These are phyloP conservation scores for Nakazawaea ishiwadae DNA, from an alignment of 805 yeast species.

Conservation along the genomic window DNA sequence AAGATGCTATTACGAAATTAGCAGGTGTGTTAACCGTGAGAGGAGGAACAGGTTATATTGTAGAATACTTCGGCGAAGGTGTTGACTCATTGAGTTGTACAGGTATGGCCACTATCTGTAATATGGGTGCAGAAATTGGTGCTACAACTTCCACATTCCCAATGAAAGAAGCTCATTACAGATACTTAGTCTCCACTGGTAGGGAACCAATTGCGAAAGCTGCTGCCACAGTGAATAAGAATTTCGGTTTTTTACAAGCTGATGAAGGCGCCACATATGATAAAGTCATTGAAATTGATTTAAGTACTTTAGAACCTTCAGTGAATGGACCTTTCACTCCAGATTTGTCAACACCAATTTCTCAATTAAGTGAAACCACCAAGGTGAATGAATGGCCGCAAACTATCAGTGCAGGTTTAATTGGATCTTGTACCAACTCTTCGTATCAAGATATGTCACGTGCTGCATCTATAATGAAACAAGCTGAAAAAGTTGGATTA, in stretches of 20 bases:
- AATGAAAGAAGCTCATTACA: conserved; percentile 83
- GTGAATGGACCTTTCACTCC: conserved; percentile 99
- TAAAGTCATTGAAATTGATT: conserved; percentile 85
- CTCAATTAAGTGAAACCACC: conserved; percentile 81
- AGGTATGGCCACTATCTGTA: conserved; percentile 99
- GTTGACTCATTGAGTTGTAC: conserved; percentile 89
- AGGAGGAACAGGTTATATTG: conserved; percentile 97
- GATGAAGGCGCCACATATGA: conserved; percentile 94
- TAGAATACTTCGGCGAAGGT: conserved; percentile 96
- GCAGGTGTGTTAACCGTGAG: conserved; percentile 94
- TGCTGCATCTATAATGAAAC: conserved; percentile 86
- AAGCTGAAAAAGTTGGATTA: conserved; percentile 88
- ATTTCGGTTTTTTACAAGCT: conserved; percentile 68
- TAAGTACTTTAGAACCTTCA: conserved; percentile 88
- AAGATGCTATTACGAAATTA: conserved; percentile 87
- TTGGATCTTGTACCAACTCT: conserved; percentile 98
- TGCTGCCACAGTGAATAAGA: conserved; percentile 61
- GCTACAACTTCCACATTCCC: conserved; percentile 98
- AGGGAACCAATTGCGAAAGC: conserved; percentile 82
- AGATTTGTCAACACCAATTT: conserved; percentile 93
- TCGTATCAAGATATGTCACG: conserved; percentile 98
- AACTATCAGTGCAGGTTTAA: conserved; percentile 89
- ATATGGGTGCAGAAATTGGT: conserved; percentile 99
- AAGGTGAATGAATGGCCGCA: conserved; percentile 87
- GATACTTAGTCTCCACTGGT: conserved; percentile 81